phyloP scores from a whole-genome alignment of 2,329 filamentous ascomycete species.

The Botrytis elliptica region DNA sequence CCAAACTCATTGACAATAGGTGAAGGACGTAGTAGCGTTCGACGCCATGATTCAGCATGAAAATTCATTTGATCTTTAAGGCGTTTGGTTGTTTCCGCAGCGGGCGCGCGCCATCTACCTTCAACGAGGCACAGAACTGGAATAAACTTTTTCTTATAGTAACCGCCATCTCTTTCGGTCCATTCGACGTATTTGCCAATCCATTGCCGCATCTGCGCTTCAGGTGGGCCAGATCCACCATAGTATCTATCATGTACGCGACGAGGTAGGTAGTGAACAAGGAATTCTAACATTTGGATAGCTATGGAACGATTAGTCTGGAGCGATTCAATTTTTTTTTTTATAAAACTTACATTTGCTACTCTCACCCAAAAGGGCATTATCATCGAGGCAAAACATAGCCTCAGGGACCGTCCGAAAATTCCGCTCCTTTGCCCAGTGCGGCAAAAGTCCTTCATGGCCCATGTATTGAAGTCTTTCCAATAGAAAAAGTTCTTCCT shows the following conservation, averaged over 20 bases:
- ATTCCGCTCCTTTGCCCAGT: constrained; percentile 32
- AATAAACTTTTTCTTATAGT: constrained; percentile 33
- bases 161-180: constrained; percentile 40
- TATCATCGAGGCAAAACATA: constrained; percentile 33
- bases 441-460: constrained; percentile 37
- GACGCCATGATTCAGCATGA: constrained; percentile 34
- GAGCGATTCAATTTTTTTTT: neutral
- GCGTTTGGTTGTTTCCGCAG: constrained; percentile 26
- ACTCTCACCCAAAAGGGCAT: constrained; percentile 34
- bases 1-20: constrained; percentile 27
- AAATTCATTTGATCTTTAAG: constrained; percentile 35
- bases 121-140: constrained; percentile 33
- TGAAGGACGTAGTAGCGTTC: constrained; percentile 27
- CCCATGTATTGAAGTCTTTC: constrained; percentile 37
- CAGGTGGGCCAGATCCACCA: constrained; percentile 26
- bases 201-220: constrained; percentile 35
- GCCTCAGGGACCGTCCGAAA: constrained; percentile 36
- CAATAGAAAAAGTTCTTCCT: constrained; percentile 36
- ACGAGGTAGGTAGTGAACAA: constrained; percentile 28
- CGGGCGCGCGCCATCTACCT: constrained; percentile 27
- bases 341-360: constrained; percentile 30
- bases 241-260: constrained; percentile 33
- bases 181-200: constrained; percentile 39
- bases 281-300: constrained; percentile 33
- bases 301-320: constrained; percentile 28